These are phyloP conservation scores for Macroventuria anomochaeta DNA, from an alignment of 2,329 filamentous ascomycete genomes.

Conservation along the genomic window DNA sequence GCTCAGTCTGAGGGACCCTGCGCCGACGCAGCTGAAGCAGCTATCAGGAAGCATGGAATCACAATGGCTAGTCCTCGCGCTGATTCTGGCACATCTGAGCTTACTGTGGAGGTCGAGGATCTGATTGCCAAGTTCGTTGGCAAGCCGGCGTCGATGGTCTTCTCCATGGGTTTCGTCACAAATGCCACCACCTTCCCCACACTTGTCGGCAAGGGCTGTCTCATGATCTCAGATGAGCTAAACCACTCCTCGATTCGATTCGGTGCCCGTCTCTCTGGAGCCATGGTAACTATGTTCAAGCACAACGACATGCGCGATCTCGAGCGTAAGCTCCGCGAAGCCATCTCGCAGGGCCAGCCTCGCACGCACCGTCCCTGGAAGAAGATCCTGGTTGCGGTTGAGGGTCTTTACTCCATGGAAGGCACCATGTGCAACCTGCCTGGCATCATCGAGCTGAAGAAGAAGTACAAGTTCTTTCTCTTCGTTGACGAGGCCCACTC, in stretches of 20 bases:
- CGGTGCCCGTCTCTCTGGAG: slow-evolving; percentile 89
- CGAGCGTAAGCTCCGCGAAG: slow-evolving; percentile 84
- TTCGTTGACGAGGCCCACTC: slow-evolving; percentile 98
- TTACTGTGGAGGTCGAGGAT: slow-evolving; percentile 87
- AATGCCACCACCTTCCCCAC: slow-evolving; percentile 93
- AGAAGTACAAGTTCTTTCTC: slow-evolving; percentile 95
- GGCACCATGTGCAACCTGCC: slow-evolving; percentile 99
- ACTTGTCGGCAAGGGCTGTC: slow-evolving; percentile 87
- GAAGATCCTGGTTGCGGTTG: slow-evolving; percentile 96
- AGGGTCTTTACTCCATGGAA: slow-evolving; percentile 99
- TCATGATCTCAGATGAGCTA: slow-evolving; percentile 95
- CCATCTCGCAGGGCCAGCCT: slow-evolving; percentile 94
- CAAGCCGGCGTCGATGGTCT: slow-evolving; percentile 93
- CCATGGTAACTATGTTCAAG: slow-evolving; percentile 95
- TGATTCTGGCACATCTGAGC: slow-evolving; percentile 85
- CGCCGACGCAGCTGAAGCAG: slow-evolving; percentile 88
- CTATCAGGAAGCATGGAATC: slow-evolving; percentile 83
- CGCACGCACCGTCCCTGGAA: slow-evolving; percentile 99
- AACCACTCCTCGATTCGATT: slow-evolving; percentile 98
- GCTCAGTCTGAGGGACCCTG: slow-evolving; percentile 97
- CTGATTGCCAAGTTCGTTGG: slow-evolving; percentile 90
- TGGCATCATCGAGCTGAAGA: slow-evolving; percentile 83
- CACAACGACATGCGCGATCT: slow-evolving; percentile 95
- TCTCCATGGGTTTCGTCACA: slow-evolving; percentile 98
- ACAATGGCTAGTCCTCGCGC: slow-evolving; percentile 80